These are phyloP conservation scores for Conticribra guillardii DNA, from an alignment of 108 stramenopile genomes.

Conservation along the genomic window DNA sequence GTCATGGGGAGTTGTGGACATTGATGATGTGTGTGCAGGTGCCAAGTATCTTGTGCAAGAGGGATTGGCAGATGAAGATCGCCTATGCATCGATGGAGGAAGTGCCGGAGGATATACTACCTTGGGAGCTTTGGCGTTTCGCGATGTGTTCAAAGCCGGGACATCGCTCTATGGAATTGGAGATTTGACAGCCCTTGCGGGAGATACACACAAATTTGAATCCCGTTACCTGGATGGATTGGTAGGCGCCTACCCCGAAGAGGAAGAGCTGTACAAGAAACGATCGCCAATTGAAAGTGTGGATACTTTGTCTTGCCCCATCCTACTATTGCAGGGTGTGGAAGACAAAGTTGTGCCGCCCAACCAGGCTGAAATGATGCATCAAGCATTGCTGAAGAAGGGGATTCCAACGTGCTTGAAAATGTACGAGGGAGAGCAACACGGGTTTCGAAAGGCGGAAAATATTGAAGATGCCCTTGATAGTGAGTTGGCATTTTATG, in stretches of 20 bases:
- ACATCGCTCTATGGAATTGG: conserved; percentile 78
- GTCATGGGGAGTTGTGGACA: conserved; percentile 81
- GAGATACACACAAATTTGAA: conserved; percentile 89
- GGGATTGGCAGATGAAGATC: conserved; percentile 61
- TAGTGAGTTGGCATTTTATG: no score
- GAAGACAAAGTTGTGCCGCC: conserved; percentile 91
- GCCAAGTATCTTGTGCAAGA: conserved; percentile 66
- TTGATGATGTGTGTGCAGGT: conserved; percentile 80
- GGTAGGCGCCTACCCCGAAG: conserved; percentile 73
- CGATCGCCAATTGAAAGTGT: conserved; percentile 74
- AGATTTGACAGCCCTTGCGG: conserved; percentile 75
- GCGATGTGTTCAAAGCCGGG: conserved; percentile 76
- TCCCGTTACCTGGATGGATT: conserved; percentile 80
- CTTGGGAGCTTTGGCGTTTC: conserved; percentile 74
- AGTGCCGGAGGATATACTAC: conserved; percentile 89
- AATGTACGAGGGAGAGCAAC: conserved; percentile 85
- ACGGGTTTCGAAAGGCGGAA: conserved; percentile 87
- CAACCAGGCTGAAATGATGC: conserved; percentile 84
- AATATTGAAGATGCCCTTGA: conserved; percentile 84
- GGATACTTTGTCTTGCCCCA: conserved; percentile 76
- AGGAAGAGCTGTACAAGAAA: conserved; percentile 63
- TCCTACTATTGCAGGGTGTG: conserved; percentile 74
- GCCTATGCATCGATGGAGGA: conserved; percentile 85
- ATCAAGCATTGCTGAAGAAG: conserved; percentile 68
- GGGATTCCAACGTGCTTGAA: conserved; percentile 68